These are phyloP conservation scores for Jacaranda copaia DNA, from an alignment of 257 asterid genomes.

Conservation along the genomic window DNA sequence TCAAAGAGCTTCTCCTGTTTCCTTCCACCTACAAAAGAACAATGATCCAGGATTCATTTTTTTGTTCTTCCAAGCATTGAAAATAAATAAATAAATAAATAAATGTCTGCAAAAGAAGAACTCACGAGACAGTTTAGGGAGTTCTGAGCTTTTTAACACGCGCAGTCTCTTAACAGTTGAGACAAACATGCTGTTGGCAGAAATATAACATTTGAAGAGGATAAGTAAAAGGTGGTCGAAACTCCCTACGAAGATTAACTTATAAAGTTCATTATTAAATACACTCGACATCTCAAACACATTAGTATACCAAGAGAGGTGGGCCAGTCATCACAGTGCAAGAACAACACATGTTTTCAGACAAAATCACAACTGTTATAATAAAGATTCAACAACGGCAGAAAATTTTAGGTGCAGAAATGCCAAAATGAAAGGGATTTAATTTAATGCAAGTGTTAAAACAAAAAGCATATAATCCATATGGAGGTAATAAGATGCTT, in stretches of 20 bases:
- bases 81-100: background rate
- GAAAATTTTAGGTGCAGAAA: background rate
- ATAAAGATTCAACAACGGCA: background rate
- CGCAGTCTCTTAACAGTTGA: conserved; percentile 90
- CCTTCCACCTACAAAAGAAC: conserved; percentile 57
- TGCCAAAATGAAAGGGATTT: too few relatives aligned
- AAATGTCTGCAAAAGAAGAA: conserved; percentile 17
- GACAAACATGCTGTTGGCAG: conserved; percentile 82
- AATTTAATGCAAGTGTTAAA: conserved; percentile 7
- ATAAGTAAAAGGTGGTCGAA: background rate
- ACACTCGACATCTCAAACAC: too few relatives aligned
- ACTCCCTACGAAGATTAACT: too few relatives aligned
- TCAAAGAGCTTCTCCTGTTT: conserved; percentile 52
- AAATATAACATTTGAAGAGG: background rate
- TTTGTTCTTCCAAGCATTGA: background rate
- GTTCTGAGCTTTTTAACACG: conserved; percentile 83
- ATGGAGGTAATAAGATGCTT: conserved; percentile 54
- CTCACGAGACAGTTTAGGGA: conserved; percentile 71
- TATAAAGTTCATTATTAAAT: too few relatives aligned
- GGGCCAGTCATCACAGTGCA: background rate
- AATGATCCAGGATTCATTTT: background rate
- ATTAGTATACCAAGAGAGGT: too few relatives aligned
- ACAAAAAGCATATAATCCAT: conserved; percentile 40
- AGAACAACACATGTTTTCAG: background rate
- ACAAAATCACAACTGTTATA: background rate